phyloP scores from a whole-genome alignment of 805 yeast genomes.

The Lipomyces chichibuensis region DNA sequence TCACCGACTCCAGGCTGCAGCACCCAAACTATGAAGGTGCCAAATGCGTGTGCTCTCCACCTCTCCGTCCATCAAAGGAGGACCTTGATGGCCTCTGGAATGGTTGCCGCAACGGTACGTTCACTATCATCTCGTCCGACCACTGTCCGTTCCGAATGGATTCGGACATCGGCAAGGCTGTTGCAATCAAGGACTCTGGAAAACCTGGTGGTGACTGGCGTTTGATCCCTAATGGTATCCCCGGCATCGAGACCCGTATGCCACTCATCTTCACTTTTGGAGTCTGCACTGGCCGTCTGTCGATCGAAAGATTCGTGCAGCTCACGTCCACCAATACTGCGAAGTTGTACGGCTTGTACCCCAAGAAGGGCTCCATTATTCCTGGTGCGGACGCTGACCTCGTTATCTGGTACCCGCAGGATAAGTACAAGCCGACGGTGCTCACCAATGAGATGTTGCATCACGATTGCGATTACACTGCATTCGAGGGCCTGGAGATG shows the following conservation, averaged over 20 bases:
- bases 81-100: conserved; percentile 54
- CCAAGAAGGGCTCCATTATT: conserved; percentile 50
- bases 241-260: conserved; percentile 55
- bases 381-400: conserved; percentile 57
- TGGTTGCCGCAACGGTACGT: conserved; percentile 53
- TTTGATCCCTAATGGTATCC: conserved; percentile 53
- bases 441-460: conserved; percentile 42
- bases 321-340: conserved; percentile 54
- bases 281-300: conserved; percentile 49
- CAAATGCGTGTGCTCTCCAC: conserved; percentile 57
- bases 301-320: conserved; percentile 53
- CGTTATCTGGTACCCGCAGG: conserved; percentile 53
- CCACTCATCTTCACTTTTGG: conserved; percentile 51
- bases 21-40: conserved; percentile 53
- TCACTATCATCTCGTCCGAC: conserved; percentile 53
- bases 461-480: conserved; percentile 40
- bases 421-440: conserved; percentile 42
- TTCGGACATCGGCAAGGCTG: conserved; percentile 49
- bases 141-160: conserved; percentile 54
- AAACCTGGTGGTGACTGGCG: conserved; percentile 37
- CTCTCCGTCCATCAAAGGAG: conserved; percentile 49
- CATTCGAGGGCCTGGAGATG: conserved; percentile 47
- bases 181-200: conserved; percentile 40
- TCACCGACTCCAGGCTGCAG: conserved; percentile 49
- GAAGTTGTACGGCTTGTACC: conserved; percentile 50